A percentile compares a stretch with the other conserved stretches of the same genome.
Evolutionary conservation across 2,329 filamentous ascomycete species (phyloP).

Genomic region (Juglanconis juglandina): DNA sequence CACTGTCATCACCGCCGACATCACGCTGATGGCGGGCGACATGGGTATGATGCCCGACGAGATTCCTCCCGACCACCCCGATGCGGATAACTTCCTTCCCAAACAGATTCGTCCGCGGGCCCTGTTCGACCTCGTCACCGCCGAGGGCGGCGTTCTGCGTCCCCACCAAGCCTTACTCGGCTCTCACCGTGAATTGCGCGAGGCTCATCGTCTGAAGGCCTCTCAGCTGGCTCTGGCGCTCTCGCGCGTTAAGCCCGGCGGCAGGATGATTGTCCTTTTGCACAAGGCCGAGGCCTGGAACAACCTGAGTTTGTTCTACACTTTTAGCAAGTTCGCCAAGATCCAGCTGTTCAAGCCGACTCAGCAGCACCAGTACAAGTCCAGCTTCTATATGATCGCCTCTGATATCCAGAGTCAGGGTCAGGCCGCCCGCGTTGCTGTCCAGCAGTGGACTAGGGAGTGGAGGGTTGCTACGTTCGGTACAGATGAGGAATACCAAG

Average conservation of each 20-base stretch:
- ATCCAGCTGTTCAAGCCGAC: slow-evolving; percentile 44
- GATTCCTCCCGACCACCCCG: slow-evolving; percentile 32
- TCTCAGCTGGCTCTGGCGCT: slow-evolving; percentile 44
- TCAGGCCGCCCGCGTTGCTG: slow-evolving; percentile 30
- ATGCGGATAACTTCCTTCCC: slow-evolving; percentile 27
- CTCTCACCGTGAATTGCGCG: slow-evolving; percentile 30
- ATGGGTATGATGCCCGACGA: slow-evolving; percentile 32
- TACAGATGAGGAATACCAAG: slow-evolving; percentile 24
- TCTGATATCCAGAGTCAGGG: slow-evolving; percentile 34
- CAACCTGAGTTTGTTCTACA: slow-evolving; percentile 35
- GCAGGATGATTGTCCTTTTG: slow-evolving; percentile 49
- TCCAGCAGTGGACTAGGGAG: slow-evolving; percentile 36
- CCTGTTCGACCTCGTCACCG: slow-evolving; percentile 43
- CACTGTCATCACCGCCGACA: slow-evolving; percentile 31
- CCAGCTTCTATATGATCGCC: slow-evolving; percentile 53
- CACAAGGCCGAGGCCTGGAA: slow-evolving; percentile 44
- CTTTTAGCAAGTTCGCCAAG: slow-evolving; percentile 38
- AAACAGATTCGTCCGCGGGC: slow-evolving; percentile 35
- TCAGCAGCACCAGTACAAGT: slow-evolving; percentile 36
- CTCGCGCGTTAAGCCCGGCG: slow-evolving; percentile 41
- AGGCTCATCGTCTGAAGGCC: slow-evolving; percentile 35
- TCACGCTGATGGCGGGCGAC: slow-evolving; percentile 50
- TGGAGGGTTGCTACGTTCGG: slow-evolving; percentile 41
- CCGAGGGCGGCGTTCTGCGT: slow-evolving; percentile 45
- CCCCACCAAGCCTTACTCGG: slow-evolving; percentile 30